Conservation (phyloP, 2,329 filamentous ascomycete species). For the Calonectria hawksworthii region DNA sequence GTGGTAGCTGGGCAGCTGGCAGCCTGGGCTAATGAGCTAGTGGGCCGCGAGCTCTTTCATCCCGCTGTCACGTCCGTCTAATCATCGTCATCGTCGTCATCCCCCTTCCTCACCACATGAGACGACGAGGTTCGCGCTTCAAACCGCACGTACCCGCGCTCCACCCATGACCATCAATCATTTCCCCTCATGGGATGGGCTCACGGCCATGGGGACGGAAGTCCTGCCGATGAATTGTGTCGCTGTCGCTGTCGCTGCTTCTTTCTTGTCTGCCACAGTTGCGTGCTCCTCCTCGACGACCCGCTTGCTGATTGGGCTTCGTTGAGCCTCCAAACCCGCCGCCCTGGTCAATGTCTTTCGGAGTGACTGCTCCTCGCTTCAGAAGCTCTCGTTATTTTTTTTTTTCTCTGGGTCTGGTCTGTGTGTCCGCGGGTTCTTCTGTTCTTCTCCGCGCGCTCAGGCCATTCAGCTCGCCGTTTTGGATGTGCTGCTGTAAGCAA, state of each 20-base stretch:
- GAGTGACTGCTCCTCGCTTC: slow-evolving; percentile 5
- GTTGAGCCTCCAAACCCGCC: not conserved
- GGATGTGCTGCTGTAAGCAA: slow-evolving; percentile 10
- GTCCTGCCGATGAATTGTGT: not conserved
- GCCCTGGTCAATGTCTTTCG: not conserved
- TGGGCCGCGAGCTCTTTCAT: slow-evolving; percentile 7
- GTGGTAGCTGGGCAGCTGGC: slow-evolving; percentile 4
- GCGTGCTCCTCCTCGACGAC: not conserved
- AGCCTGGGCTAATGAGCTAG: slow-evolving; percentile 13
- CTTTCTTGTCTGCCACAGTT: not conserved
- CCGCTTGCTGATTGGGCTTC: not conserved
- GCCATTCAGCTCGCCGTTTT: not conserved
- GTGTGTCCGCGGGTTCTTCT: not conserved
- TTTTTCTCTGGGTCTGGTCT: not conserved
- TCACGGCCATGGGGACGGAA: not conserved
- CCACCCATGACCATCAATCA: slow-evolving; percentile 9
- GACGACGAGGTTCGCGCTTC: slow-evolving; percentile 9
- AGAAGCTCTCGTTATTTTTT: not conserved
- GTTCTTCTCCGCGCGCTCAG: slow-evolving; percentile 9
- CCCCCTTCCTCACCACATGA: slow-evolving; percentile 21
- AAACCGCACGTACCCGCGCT: slow-evolving; percentile 2
- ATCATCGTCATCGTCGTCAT: slow-evolving; percentile 17
- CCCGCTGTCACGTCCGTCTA: slow-evolving; percentile 10
- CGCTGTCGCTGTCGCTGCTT: not conserved
- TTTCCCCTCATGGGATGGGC: slow-evolving; percentile 6